Evolutionary conservation across 2,329 filamentous ascomycete genomes (phyloP).

Genomic region (Fusarium odoratissimum): DNA sequence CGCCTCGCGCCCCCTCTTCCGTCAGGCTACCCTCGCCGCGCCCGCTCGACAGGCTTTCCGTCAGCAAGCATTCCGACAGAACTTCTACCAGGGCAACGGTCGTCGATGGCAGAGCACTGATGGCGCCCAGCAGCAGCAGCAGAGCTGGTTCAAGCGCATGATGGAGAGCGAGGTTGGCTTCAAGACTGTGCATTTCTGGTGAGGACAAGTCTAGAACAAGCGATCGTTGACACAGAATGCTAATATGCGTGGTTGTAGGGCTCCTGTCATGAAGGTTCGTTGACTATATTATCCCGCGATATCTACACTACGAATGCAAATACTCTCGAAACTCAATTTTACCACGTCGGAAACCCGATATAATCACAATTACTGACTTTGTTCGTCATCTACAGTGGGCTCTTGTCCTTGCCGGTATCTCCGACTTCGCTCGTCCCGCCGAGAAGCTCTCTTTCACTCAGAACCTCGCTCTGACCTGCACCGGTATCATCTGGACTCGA

Average conservation of each 20-base stretch:
- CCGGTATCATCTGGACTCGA: constrained; percentile 95
- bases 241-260: constrained; percentile 64
- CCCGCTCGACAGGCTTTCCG: constrained; percentile 68
- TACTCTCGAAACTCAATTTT: background rate
- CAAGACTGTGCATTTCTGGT: constrained; percentile 99
- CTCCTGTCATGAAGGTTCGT: constrained; percentile 85
- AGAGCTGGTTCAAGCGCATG: constrained; percentile 77
- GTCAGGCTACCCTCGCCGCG: constrained; percentile 63
- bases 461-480: constrained; percentile 89
- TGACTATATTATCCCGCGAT: background rate
- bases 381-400: constrained; percentile 73
- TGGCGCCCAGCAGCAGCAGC: constrained; percentile 57
- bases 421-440: constrained; percentile 90
- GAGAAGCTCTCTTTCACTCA: constrained; percentile 94
- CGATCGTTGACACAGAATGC: constrained; percentile 13
- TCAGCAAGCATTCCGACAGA: constrained; percentile 55
- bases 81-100: constrained; percentile 53
- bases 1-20: constrained; percentile 67
- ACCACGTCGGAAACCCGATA: background rate
- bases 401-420: constrained; percentile 90
- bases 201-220: constrained; percentile 3
- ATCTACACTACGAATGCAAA: background rate
- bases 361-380: constrained; percentile 20
- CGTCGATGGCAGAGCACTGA: constrained; percentile 78
- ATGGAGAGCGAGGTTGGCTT: constrained; percentile 84